These are phyloP conservation scores for Podospora pseudoanserina DNA, from an alignment of 495 filamentous ascomycete genomes.

Conservation along the genomic window DNA sequence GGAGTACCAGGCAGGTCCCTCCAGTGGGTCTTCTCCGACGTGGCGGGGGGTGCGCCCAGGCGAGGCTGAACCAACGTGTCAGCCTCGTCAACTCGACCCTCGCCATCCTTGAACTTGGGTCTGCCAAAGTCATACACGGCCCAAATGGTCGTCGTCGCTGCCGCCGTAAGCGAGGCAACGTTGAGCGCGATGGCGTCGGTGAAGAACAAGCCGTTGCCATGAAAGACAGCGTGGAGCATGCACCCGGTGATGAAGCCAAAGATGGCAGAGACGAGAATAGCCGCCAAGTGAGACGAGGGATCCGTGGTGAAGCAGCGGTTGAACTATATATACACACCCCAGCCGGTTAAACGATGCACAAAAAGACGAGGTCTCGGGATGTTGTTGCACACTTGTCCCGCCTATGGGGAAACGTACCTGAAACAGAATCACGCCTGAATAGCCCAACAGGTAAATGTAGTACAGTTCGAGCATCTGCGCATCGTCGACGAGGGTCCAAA, in stretches of 20 bases:
- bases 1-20: constrained; percentile 4
- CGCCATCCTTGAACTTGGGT: not conserved
- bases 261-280: constrained; percentile 23
- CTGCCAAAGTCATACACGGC: constrained; percentile 15
- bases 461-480: constrained; percentile 20
- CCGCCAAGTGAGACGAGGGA: constrained; percentile 20
- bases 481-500: constrained; percentile 25
- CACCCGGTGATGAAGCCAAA: constrained; percentile 25
- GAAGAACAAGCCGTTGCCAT: constrained; percentile 11
- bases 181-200: constrained; percentile 21
- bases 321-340: constrained; percentile 17
- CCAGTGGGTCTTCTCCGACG: not conserved
- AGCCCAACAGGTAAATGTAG: constrained; percentile 25
- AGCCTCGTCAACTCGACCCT: not conserved
- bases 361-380: not conserved
- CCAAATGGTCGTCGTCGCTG: constrained; percentile 23
- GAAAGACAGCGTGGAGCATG: constrained; percentile 15
- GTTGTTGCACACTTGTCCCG: not conserved
- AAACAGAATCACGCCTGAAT: constrained; percentile 29
- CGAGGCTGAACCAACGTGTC: constrained; percentile 9
- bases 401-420: constrained; percentile 16
- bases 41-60: not conserved
- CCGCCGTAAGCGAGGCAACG: constrained; percentile 17
- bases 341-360: not conserved
- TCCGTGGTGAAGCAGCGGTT: constrained; percentile 33